Evolutionary conservation across 352 stramenopile species (phyloP), one percentile per base, ranked within the genome.

Genomic region (Phytophthora nicotianae): DNA sequence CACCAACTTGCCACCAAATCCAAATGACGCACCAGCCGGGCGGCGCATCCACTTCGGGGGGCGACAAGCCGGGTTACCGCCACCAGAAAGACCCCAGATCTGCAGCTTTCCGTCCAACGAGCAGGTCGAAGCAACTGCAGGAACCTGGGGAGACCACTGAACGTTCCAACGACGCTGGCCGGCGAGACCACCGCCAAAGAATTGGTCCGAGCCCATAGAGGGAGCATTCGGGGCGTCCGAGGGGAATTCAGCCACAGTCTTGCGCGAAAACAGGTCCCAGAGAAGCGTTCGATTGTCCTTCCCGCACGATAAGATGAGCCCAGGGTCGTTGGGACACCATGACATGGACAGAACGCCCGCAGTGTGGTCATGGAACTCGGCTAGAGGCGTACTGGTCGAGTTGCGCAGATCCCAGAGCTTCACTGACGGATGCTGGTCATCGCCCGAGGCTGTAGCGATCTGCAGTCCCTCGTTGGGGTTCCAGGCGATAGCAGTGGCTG

Each of bases 221-320:
- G 86, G 86, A n/a, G 80, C 79, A 14, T 79, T 66, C 8, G 75
- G 65, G 2, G 79, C 52, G 38, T 91, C 78, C 20, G 83, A 86
- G 6, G 95, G 92, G 62, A 99, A 89, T 66, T 99, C 97, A 41
- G 88, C 97, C 48, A 99, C 88, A 17, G 95, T 88, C 74, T 94
- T 88, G 41, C 97, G 79, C 21, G 90, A 95, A 68, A 95, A 98
- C 10, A 99, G 74, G 70, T 99, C 97, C 98, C 98, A 99, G 6
- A 99, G 71, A 17, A 99, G 82, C 17, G 97, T 99, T 38, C 90
- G 81, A 80, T 99, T 99, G 83, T 99, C 98, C 74, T 99, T 99
- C 14, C 83, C 97, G 58, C 92, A 98, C 29, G 92, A 97, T 19
- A 98, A 76, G 29, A 98, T 50, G 20, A 98, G 88, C 14, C 89